Conservation (phyloP, 2,329 filamentous ascomycete genomes). For the Colletotrichum melonis region DNA sequence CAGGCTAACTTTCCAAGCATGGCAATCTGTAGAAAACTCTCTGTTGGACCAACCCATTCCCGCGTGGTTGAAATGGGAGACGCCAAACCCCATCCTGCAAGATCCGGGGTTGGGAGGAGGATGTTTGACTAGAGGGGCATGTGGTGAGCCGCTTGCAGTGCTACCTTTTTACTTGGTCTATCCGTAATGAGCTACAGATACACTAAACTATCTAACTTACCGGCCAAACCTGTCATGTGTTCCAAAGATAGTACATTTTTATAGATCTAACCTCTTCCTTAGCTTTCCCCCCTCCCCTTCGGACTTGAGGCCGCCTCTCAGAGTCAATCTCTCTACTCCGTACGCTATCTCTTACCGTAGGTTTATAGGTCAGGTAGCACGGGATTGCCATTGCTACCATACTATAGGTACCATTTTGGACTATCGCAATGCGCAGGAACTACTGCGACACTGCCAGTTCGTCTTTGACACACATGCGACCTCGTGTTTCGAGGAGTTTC, state of each 20-base stretch:
- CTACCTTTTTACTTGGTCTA: background rate
- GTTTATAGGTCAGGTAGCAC: background rate
- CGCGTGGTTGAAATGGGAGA: background rate
- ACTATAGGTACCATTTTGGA: background rate
- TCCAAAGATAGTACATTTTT: conserved; percentile 18
- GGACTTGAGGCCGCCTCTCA: background rate
- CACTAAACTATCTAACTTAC: background rate
- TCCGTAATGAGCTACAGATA: too few relatives aligned
- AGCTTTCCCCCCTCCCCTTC: background rate
- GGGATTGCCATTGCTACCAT: background rate
- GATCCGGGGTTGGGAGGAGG: background rate
- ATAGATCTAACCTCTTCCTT: background rate
- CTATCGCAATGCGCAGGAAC: background rate
- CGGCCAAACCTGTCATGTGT: background rate
- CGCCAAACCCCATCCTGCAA: background rate
- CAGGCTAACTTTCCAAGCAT: background rate
- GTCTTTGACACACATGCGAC: conserved; percentile 6
- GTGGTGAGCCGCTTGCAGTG: conserved; percentile 21
- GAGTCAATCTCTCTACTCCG: background rate
- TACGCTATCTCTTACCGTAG: background rate
- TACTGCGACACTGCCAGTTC: background rate
- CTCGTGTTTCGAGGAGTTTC: background rate
- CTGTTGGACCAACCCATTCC: background rate
- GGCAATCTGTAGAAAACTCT: background rate
- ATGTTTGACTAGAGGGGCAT: background rate